phyloP scores from a whole-genome alignment of 768 basidiomycete genomes.

The Candolleomyces eurysporus region DNA sequence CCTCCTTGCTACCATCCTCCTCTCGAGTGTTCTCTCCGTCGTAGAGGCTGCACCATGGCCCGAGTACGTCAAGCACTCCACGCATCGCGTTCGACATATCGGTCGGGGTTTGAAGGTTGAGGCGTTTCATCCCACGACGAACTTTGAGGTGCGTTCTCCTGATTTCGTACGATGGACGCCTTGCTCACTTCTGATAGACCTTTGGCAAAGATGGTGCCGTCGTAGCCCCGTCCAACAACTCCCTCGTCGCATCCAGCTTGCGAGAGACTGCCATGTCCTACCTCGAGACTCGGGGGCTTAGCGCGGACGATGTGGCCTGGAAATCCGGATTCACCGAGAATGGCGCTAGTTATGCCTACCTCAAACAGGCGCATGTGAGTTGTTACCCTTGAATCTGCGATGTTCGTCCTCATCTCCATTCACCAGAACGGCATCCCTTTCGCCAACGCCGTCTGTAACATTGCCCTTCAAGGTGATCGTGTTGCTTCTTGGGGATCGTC shows the following conservation, averaged over 20 bases:
- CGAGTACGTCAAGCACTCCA: conserved; percentile 13
- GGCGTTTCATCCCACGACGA: conserved; percentile 17
- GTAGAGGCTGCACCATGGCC: conserved; percentile 15
- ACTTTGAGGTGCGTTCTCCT: conserved; percentile 15
- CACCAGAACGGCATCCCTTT: conserved; percentile 32
- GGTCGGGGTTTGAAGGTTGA: conserved; percentile 16
- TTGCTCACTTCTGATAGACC: conserved; percentile 14
- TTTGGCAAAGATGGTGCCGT: conserved; percentile 24
- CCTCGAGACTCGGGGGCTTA: conserved; percentile 22
- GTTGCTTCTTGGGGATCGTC: conserved; percentile 31
- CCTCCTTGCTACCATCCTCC: conserved; percentile 11
- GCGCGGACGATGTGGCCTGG: conserved; percentile 17
- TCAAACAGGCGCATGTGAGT: conserved; percentile 30
- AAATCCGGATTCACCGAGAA: conserved; percentile 20
- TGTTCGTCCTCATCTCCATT: neutral
- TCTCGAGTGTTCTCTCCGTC: conserved; percentile 7
- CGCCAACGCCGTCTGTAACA: conserved; percentile 38
- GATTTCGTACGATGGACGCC: neutral
- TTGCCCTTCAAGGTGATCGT: conserved; percentile 30
- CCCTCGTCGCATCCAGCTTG: conserved; percentile 15
- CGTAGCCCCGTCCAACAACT: conserved; percentile 20
- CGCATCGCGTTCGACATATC: conserved; percentile 16
- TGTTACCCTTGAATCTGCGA: too few species aligned
- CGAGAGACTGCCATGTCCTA: conserved; percentile 30
- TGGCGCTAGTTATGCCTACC: conserved; percentile 21